These are phyloP conservation scores for Coemansia sp. DNA, from an alignment of 192 early-diverging fungal species.

Conservation along the genomic window DNA sequence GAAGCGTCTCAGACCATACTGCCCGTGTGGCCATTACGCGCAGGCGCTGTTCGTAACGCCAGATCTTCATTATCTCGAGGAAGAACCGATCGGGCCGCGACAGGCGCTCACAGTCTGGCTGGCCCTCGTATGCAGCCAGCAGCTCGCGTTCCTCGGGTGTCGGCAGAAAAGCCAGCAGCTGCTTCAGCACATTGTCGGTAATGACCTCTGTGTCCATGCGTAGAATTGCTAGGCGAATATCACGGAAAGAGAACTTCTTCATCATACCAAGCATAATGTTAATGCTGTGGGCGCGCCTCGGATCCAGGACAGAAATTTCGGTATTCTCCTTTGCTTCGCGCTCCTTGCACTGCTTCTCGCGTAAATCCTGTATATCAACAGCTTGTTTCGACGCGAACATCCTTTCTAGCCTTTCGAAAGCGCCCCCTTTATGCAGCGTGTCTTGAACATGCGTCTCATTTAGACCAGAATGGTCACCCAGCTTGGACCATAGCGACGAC, in stretches of 20 bases:
- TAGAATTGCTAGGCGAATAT: constrained; percentile 66
- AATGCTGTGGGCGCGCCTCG: constrained; percentile 69
- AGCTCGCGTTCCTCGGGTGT: constrained; percentile 77
- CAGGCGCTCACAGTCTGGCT: constrained; percentile 63
- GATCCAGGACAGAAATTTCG: constrained; percentile 71
- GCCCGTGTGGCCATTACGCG: constrained; percentile 67
- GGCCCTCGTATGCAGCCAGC: constrained; percentile 71
- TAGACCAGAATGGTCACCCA: constrained; percentile 44
- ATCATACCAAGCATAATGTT: constrained; percentile 62
- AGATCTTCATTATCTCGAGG: constrained; percentile 76
- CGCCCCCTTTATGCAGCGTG: constrained; percentile 61
- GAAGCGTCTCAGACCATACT: constrained; percentile 67
- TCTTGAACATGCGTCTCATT: constrained; percentile 43
- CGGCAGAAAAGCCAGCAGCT: constrained; percentile 70
- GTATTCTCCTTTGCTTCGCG: constrained; percentile 54
- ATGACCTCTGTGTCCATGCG: constrained; percentile 67
- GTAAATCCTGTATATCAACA: constrained; percentile 50
- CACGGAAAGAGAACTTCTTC: constrained; percentile 67
- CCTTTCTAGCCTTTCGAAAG: constrained; percentile 68
- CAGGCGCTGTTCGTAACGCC: constrained; percentile 75
- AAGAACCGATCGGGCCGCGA: constrained; percentile 73
- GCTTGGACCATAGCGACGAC: constrained; percentile 67
- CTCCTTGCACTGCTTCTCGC: constrained; percentile 58
- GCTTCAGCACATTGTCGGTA: constrained; percentile 65
- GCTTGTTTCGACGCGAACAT: constrained; percentile 73